A percentile compares a stretch with the other conserved stretches of the same genome.
Evolutionary conservation across 2,329 filamentous ascomycete genomes (phyloP).

Genomic region (Hypoxylon sp.): DNA sequence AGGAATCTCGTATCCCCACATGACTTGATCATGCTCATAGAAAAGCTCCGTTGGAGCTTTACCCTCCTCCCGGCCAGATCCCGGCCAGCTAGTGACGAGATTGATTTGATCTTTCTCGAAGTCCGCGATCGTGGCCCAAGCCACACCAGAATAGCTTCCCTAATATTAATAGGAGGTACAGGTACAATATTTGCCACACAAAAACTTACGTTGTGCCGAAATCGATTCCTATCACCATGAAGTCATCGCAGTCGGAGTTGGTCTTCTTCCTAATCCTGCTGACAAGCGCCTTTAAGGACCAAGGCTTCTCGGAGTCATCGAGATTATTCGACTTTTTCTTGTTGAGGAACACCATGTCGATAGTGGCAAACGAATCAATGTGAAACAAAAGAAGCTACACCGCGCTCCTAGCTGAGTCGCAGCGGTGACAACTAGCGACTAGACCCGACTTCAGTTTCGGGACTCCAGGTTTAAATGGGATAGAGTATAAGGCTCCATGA

Average conservation of each 20-base stretch:
- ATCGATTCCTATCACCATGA: conserved; percentile 27
- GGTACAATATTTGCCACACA: background rate
- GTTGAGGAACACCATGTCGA: conserved; percentile 2
- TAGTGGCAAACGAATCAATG: background rate
- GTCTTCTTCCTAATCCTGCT: conserved; percentile 12
- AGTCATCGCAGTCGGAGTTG: conserved; percentile 7
- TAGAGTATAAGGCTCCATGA: background rate
- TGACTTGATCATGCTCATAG: background rate
- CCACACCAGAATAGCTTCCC: conserved; percentile 24
- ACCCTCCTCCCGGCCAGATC: conserved; percentile 15
- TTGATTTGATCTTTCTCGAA: conserved; percentile 21
- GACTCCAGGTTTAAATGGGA: background rate
- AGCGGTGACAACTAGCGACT: background rate
- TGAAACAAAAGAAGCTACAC: background rate
- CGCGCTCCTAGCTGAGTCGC: background rate
- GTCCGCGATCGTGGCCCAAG: conserved; percentile 24
- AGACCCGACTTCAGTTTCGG: background rate
- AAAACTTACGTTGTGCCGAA: conserved; percentile 11
- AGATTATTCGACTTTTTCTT: conserved; percentile 1
- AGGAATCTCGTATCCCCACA: conserved; percentile 56
- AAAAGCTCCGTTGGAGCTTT: conserved; percentile 22
- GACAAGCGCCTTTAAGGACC: background rate
- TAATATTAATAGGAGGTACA: background rate
- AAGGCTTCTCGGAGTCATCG: background rate
- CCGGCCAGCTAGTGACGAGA: conserved; percentile 25